phyloP scores from a whole-genome alignment of 192 early-diverging fungal genomes.

The Umbelopsis isabellina region DNA sequence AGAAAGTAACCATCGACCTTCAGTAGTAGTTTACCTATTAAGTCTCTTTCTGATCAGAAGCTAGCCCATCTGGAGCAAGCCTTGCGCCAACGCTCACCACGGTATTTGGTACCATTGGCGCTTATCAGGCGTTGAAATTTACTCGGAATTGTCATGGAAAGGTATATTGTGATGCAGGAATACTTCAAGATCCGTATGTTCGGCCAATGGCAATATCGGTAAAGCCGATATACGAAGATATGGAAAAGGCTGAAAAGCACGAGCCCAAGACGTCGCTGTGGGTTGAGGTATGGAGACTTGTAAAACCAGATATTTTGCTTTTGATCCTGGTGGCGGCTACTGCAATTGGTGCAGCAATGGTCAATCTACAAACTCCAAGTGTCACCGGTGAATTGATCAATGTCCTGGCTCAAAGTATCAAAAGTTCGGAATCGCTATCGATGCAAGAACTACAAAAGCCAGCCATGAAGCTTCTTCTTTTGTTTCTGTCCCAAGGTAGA shows the following conservation, averaged over 20 bases:
- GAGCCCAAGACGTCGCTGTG: not conserved
- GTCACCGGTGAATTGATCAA: conserved; percentile 65
- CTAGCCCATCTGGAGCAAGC: too few species aligned
- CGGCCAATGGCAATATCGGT: conserved; percentile 6
- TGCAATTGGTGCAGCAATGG: conserved; percentile 58
- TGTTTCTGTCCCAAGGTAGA: conserved; percentile 59
- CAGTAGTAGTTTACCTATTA: not conserved
- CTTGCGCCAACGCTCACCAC: not conserved
- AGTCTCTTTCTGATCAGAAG: not conserved
- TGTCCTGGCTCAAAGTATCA: conserved; percentile 49
- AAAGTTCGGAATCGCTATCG: conserved; percentile 15
- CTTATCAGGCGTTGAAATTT: not conserved
- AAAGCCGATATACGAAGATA: not conserved
- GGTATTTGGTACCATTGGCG: not conserved
- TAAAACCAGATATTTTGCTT: conserved; percentile 58
- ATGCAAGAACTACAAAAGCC: conserved; percentile 44
- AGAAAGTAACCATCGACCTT: too few species aligned
- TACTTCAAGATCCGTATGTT: not conserved
- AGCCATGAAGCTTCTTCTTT: conserved; percentile 53
- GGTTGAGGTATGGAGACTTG: conserved; percentile 45
- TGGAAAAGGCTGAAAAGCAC: not conserved
- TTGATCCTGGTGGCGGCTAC: conserved; percentile 55
- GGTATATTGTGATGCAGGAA: not conserved
- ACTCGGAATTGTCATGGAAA: not conserved
- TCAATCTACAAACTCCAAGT: conserved; percentile 56